phyloP scores from a whole-genome alignment of 352 stramenopile genomes.

The Pilasporangium apinafurcum region DNA sequence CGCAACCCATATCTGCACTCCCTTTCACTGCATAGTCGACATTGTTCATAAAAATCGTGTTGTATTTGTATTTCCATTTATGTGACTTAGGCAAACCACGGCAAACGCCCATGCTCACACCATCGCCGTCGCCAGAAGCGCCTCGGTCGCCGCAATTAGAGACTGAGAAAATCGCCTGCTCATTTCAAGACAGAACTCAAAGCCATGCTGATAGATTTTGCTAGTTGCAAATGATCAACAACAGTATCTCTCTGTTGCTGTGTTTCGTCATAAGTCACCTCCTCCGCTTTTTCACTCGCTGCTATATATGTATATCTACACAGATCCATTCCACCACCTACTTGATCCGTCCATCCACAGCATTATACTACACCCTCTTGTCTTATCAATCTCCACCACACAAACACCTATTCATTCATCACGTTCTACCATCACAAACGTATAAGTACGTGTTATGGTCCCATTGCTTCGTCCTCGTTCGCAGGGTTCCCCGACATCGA shows the following conservation, averaged over 20 bases:
- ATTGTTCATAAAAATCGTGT: not conserved
- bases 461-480: constrained; percentile 26
- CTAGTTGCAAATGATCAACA: no score
- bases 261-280: constrained; percentile 5
- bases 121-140: constrained; percentile 73
- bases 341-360: not conserved
- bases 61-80: not conserved
- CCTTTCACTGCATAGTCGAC: not conserved
- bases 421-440: no score
- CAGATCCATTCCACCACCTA: not conserved
- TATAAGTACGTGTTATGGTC: constrained; percentile 5
- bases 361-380: not conserved
- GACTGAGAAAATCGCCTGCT: constrained; percentile 13
- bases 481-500: no score
- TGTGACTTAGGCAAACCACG: constrained; percentile 70
- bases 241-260: not conserved
- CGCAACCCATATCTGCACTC: not conserved
- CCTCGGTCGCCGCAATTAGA: constrained; percentile 53
- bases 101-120: constrained; percentile 83
- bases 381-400: constrained; percentile 8
- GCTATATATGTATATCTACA: constrained; percentile 2
- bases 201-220: not conserved
- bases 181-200: not conserved
- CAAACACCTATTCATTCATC: not conserved
- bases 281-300: constrained; percentile 1